phyloP scores from a whole-genome alignment of 2,329 filamentous ascomycete genomes.

The Onygena corvina region DNA sequence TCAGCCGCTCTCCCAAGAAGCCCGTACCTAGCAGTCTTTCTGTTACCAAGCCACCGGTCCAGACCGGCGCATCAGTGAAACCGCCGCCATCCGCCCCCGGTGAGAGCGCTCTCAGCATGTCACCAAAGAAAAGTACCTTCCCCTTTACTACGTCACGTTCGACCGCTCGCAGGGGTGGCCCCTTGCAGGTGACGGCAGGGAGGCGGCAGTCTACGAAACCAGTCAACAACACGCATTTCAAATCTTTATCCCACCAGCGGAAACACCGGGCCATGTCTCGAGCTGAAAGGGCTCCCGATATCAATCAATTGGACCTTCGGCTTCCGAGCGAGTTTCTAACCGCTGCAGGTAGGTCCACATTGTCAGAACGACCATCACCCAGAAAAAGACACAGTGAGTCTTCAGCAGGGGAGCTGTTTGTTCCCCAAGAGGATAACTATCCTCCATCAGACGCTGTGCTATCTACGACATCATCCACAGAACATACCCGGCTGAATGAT shows the following conservation, averaged over 20 bases:
- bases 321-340: conserved; percentile 25
- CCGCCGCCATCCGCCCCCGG: neutral
- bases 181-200: neutral
- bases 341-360: neutral
- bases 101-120: neutral
- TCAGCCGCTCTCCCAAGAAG: no score
- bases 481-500: neutral
- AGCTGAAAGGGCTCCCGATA: conserved; percentile 28
- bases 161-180: neutral
- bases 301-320: conserved; percentile 26
- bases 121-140: neutral
- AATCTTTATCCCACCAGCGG: conserved; percentile 20
- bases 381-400: neutral
- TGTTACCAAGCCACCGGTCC: neutral
- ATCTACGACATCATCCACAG: neutral
- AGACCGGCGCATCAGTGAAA: neutral
- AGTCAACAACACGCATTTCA: conserved; percentile 10
- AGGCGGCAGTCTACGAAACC: neutral
- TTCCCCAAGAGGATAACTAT: neutral
- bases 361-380: neutral
- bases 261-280: conserved; percentile 24
- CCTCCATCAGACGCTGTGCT: neutral
- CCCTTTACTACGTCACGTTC: neutral
- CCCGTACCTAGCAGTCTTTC: neutral
- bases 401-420: neutral